Evolutionary conservation across 345 rosid genomes (phyloP), one percentile per base, ranked within the genome.

Genomic region (Hibiscus trionum): DNA sequence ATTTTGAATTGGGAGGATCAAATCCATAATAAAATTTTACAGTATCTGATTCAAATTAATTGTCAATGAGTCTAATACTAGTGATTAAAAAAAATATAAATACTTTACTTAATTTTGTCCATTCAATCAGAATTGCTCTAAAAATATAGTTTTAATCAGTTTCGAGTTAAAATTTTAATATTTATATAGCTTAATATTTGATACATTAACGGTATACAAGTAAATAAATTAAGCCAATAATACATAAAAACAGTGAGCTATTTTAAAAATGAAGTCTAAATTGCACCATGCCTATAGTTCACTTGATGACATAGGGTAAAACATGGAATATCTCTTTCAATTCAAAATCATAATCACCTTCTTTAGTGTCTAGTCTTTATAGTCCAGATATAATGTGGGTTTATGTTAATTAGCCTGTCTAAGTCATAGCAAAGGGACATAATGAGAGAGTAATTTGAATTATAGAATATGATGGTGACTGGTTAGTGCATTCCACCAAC

Each of bases 361-460:
- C 44, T 39, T 69, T 33, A n/a, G 61, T 33, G 72, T 69, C 11
- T 55, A 17, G 50, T 27, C 15, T 67, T 49, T 47, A 49, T 19
- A 33, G 17, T 46, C 26, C 56, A 24, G 27, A 39, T 58, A 9
- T 24, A 72, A 60, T 15, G 26, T 16, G 66, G 42, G 4, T 53
- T 69, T 35, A 21, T n/a, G 46, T 53, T 69, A 52, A 60, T 58
- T 58, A 71, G 39, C 24, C 55, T 58, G 66, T 71, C 74, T 57
- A 58, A 26, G 49, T 71, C 66, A 59, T 57, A 15, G 39, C 55
- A 14, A 59, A 59, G 74, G 55, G 74, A 58, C 66, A 57, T 59
- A 59, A 58, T 71, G 56, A 71, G 37, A 39, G 49, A 44, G 49
- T 69, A 12, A 69, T 33, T 69, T 69, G 74, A 59, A 33, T 58